phyloP scores from a whole-genome alignment of 2,329 filamentous ascomycete genomes.

The Microcyclospora tardicrescens region DNA sequence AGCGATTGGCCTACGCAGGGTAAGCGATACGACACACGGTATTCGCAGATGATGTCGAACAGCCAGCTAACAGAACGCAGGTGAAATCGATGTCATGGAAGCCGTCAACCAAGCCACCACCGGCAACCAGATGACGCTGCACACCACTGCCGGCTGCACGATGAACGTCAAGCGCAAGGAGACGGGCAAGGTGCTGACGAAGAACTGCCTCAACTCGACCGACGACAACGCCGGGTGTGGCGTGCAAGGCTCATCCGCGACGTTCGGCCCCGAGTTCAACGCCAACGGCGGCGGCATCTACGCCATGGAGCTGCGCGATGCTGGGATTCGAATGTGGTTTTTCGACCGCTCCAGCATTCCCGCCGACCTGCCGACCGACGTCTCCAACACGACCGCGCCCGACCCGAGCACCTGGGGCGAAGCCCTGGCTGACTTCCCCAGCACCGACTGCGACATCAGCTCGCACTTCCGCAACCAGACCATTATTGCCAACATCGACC shows the following conservation, averaged over 20 bases:
- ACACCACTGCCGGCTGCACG: conserved; percentile 20
- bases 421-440: conserved; percentile 50
- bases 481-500: conserved; percentile 26
- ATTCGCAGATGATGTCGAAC: neutral
- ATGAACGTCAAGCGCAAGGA: conserved; percentile 19
- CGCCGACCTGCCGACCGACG: conserved; percentile 26
- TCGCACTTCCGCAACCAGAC: conserved; percentile 24
- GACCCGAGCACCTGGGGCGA: conserved; percentile 50
- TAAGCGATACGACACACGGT: neutral
- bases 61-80: conserved; percentile 2
- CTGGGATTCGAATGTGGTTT: conserved; percentile 22
- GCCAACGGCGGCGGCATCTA: conserved; percentile 21
- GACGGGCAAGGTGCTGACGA: conserved; percentile 16
- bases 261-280: conserved; percentile 20
- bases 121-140: conserved; percentile 12
- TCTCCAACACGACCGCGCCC: conserved; percentile 29
- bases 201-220: conserved; percentile 15
- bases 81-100: conserved; percentile 23
- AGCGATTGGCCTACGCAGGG: conserved; percentile 23
- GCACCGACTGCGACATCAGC: conserved; percentile 23
- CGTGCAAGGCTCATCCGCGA: conserved; percentile 13
- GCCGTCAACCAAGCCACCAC: conserved; percentile 18
- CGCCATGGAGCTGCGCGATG: conserved; percentile 20
- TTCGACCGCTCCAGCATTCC: conserved; percentile 21
- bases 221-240: conserved; percentile 21